Evolutionary conservation across 2,329 filamentous ascomycete species (phyloP).

Genomic region (Ceratocystis destructans): DNA sequence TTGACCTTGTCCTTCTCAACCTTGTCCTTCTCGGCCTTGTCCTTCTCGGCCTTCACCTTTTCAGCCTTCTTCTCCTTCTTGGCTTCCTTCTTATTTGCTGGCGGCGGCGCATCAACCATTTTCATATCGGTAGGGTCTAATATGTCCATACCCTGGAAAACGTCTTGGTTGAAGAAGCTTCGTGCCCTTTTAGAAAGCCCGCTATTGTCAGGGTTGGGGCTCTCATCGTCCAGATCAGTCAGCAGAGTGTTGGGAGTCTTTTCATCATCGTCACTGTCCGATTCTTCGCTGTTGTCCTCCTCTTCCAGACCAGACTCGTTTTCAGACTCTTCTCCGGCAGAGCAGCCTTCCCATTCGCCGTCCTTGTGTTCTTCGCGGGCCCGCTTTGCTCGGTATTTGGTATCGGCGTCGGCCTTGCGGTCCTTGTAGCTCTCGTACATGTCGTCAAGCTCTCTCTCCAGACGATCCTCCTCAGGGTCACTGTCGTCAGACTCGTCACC

Average conservation of each 20-base stretch:
- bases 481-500: constrained; percentile 48
- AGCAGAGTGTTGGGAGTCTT: constrained; percentile 26
- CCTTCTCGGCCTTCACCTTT: constrained; percentile 26
- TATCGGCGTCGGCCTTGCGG: constrained; percentile 62
- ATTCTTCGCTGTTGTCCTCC: constrained; percentile 28
- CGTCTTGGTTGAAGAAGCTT: constrained; percentile 86
- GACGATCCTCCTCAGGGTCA: constrained; percentile 65
- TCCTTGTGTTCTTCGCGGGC: constrained; percentile 68
- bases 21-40: constrained; percentile 26
- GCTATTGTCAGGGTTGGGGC: constrained; percentile 18
- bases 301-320: constrained; percentile 45
- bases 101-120: constrained; percentile 25
- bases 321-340: constrained; percentile 49
- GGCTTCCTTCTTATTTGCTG: constrained; percentile 22
- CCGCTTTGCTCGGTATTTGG: constrained; percentile 84
- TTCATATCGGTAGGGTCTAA: constrained; percentile 32
- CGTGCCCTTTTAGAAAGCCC: constrained; percentile 69
- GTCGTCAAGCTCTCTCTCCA: constrained; percentile 73
- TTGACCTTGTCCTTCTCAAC: constrained; percentile 19
- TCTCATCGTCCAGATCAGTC: constrained; percentile 34
- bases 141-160: constrained; percentile 64
- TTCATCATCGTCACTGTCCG: constrained; percentile 26
- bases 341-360: constrained; percentile 87
- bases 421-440: constrained; percentile 82
- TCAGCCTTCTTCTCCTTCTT: constrained; percentile 22